Evolutionary conservation across 2,329 filamentous ascomycete genomes (phyloP), one percentile per base, ranked within the genome.

Genomic region (Clonostachys solani): DNA sequence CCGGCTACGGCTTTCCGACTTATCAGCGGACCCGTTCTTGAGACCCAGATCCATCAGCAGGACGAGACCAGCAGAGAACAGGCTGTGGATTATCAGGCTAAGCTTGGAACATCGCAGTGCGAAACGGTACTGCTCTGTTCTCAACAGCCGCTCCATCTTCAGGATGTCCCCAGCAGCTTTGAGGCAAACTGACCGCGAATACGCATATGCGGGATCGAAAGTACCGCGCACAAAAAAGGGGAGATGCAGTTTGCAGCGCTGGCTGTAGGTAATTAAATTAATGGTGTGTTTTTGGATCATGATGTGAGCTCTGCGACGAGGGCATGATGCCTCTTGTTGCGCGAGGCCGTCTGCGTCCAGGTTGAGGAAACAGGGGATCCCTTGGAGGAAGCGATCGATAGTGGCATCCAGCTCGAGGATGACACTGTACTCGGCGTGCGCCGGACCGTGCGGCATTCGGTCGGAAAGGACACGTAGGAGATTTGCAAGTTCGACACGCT

Each of bases 401-500:
- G 33, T 12, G 16, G 34, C 17, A 16, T 43, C 42, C 7, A 43
- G 12, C 23, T 16, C 23, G 6, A 16, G 23, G 6, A 29, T 29
- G 23, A 23, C 10, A 29, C 18, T 13, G 6, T 43, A 29, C 41
- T 60, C 54, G 7, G 36, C 43, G 19, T 18, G 47, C 33, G 23
- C 42, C 33, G 15, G 41, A 18, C 38, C 23, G 10, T 60, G 47
- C 6, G 60, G 57, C 3, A 54, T 59, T 12, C 56, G 50, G 43
- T 76, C 72, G 3, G 68, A 58, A 3, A 73, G 62, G 8, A 62
- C 57, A 4, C 71, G 64, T 41, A 67, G 71, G 5, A 68, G 53
- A 34, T 64, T 58, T 13, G 64, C 65, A 10, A 75, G 53, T 29
- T 62, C 64, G n/a, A 72, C 57, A 1, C 72, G 64, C 34, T 67